Base-by-base conservation (phyloP, 495 filamentous ascomycete genomes). In the Penicillium maclennaniae region DNA sequence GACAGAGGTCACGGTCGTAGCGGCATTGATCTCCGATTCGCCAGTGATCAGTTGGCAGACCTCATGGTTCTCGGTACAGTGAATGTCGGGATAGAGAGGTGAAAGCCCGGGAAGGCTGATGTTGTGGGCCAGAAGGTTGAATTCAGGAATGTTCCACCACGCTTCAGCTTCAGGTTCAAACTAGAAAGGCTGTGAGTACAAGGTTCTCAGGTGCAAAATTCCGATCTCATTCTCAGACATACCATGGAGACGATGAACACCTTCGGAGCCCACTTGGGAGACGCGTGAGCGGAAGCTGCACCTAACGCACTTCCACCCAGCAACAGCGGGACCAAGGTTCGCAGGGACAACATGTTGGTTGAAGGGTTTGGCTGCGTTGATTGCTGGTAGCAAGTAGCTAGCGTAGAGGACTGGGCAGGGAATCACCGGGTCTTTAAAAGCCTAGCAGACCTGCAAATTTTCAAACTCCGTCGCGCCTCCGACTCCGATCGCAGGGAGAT, bases 161-260 rank as follows among this genome's bases (percentile, higher is more conserved):
- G 77, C 73, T 16, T 82, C 74, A n/a, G 76, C 83, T 70, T 89
- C 87, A 1, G 82, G 82, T 10, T 65, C 68, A 54, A 89, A 91
- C 85, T 85, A 46, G 27, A 7, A 43, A 9, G 31, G 38, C n/a
- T 17, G 21, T 60, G 23, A 59, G 37, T 31, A 23, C 8, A 21
- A 19, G 31, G 3, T 0, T 51, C 4, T 25, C 20, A 1, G 3
- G 14, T 14, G 3, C 15, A 34, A 10, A 12, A 1, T 34, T 12
- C 31, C 10, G 10, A 14, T 14, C 14, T 34, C 5, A 12, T 34
- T 34, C 31, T 3, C 17, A 20, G 20, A 59, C 71, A 41, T 71
- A 84, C 83, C 83, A 87, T 88, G 59, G 79, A 84, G 39, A 89
- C 76, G 50, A 89, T 83, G 56, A 89, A 81, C 37, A 87, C 78